Percentiles rank a stretch among this genome's conserved stretches.
These are phyloP conservation scores for Calonectria leucothoes DNA, from an alignment of 2,329 filamentous ascomycete species.

Conservation along the genomic window DNA sequence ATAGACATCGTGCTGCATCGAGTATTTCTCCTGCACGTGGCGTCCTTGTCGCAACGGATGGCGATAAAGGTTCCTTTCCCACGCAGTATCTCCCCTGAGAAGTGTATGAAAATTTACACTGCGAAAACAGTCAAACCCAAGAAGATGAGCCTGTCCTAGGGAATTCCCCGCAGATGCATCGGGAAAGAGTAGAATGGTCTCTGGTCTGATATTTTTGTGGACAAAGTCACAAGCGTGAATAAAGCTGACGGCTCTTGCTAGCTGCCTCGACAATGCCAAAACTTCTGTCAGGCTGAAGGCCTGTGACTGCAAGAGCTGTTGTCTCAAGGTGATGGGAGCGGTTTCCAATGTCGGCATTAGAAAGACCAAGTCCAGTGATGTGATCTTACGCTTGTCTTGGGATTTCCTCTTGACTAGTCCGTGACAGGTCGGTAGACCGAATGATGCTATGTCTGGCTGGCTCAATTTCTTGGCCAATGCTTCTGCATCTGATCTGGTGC, in stretches of 20 bases:
- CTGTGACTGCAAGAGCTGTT: not conserved
- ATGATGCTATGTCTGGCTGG: not conserved
- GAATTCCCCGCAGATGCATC: not conserved
- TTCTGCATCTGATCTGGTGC: slow-evolving; percentile 17
- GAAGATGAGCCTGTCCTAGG: not conserved
- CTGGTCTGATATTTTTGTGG: slow-evolving; percentile 59
- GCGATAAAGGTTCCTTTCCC: slow-evolving; percentile 59
- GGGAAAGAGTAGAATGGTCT: slow-evolving; percentile 51
- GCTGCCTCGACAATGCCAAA: slow-evolving; percentile 25
- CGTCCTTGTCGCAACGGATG: slow-evolving; percentile 61
- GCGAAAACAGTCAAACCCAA: slow-evolving; percentile 35
- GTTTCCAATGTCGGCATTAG: not conserved
- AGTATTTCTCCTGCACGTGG: slow-evolving; percentile 50
- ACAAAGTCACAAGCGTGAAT: slow-evolving; percentile 60
- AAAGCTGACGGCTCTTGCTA: slow-evolving; percentile 40
- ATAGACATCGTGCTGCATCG: slow-evolving; percentile 68
- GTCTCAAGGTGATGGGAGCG: not conserved
- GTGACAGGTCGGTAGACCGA: slow-evolving; percentile 45
- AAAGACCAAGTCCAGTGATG: slow-evolving; percentile 21
- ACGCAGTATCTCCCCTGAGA: slow-evolving; percentile 39
- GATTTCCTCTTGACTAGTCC: slow-evolving; percentile 37
- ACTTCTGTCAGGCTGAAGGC: slow-evolving; percentile 42
- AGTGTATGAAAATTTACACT: not conserved
- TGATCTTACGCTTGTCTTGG: slow-evolving; percentile 1
- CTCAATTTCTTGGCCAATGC: slow-evolving; percentile 16